Percentiles rank a stretch among this genome's conserved stretches.
These are phyloP conservation scores for Komagataea norvegica DNA, from an alignment of 1,139 yeast species.

Conservation along the genomic window DNA sequence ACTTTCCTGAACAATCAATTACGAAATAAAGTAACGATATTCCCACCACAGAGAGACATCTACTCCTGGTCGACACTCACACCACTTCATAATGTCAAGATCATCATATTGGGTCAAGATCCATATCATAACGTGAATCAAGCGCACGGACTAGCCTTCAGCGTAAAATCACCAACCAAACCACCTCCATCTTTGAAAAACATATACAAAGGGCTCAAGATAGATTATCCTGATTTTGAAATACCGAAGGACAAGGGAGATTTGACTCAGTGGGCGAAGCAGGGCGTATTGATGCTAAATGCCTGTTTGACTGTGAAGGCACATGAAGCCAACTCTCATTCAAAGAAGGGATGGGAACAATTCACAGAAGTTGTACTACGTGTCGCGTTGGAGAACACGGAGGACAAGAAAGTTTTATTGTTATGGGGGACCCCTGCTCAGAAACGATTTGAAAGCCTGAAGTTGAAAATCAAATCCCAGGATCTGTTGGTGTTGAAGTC, in stretches of 20 bases:
- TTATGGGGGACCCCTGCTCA: slow-evolving; percentile 98
- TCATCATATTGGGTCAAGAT: slow-evolving; percentile 89
- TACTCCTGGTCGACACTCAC: slow-evolving; percentile 92
- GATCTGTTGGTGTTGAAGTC: slow-evolving; percentile 54
- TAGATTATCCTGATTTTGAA: slow-evolving; percentile 68
- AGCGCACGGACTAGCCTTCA: slow-evolving; percentile 95
- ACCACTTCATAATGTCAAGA: slow-evolving; percentile 69
- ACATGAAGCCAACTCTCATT: slow-evolving; percentile 90
- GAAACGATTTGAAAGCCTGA: slow-evolving; percentile 48
- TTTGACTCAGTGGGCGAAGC: slow-evolving; percentile 77
- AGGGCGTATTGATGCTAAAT: slow-evolving; percentile 86
- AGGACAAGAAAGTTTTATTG: slow-evolving; percentile 58
- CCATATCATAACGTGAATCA: slow-evolving; percentile 92
- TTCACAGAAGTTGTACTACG: slow-evolving; percentile 67
- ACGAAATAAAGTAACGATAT: slow-evolving; percentile 42
- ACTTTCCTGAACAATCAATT: slow-evolving; percentile 40
- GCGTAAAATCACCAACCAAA: slow-evolving; percentile 76
- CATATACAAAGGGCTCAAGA: slow-evolving; percentile 72
- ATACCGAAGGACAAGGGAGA: slow-evolving; percentile 49
- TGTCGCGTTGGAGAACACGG: slow-evolving; percentile 29
- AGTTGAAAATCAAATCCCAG: slow-evolving; percentile 29
- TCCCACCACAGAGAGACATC: slow-evolving; percentile 75
- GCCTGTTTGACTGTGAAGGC: slow-evolving; percentile 90
- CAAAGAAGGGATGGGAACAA: slow-evolving; percentile 88
- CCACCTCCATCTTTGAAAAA: slow-evolving; percentile 91